phyloP scores from a whole-genome alignment of 441 rosid species.

The Arabidopsis lyrata region DNA sequence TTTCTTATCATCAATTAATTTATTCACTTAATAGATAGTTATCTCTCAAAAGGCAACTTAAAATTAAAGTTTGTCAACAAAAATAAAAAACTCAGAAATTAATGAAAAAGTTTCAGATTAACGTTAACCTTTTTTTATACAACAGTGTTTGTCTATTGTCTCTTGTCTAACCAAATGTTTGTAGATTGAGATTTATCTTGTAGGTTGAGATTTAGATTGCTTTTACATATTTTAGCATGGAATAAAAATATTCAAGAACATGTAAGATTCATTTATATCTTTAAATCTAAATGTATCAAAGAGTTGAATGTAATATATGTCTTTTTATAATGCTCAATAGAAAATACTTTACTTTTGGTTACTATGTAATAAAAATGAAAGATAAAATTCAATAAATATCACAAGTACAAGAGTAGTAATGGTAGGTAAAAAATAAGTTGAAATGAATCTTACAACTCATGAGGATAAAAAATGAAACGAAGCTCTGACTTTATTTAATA shows the following conservation, averaged over 20 bases:
- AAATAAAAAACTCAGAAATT: no score
- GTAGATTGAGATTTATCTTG: not conserved
- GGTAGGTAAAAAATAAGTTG: conserved; percentile 28
- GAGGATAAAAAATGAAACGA: conserved; percentile 20
- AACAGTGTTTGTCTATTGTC: not conserved
- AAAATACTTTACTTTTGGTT: conserved; percentile 7
- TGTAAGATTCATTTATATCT: not conserved
- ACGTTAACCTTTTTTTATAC: not conserved
- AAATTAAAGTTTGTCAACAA: not conserved
- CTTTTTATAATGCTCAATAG: not conserved
- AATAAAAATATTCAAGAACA: not conserved
- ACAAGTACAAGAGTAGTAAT: conserved; percentile 28
- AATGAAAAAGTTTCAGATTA: no score
- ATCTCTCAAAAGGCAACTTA: not conserved
- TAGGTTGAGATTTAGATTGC: not conserved
- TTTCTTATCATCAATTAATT: not conserved
- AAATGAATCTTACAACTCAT: conserved; percentile 28
- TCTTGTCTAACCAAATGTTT: not conserved
- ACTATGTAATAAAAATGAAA: not conserved
- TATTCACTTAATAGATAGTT: not conserved
- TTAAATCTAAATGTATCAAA: not conserved
- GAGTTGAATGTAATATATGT: not conserved
- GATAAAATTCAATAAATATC: conserved; percentile 34
- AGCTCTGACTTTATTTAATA: conserved; percentile 36
- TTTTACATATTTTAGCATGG: not conserved